Conservation (phyloP, 257 asterid genomes). For the Ilex aquifolium region DNA sequence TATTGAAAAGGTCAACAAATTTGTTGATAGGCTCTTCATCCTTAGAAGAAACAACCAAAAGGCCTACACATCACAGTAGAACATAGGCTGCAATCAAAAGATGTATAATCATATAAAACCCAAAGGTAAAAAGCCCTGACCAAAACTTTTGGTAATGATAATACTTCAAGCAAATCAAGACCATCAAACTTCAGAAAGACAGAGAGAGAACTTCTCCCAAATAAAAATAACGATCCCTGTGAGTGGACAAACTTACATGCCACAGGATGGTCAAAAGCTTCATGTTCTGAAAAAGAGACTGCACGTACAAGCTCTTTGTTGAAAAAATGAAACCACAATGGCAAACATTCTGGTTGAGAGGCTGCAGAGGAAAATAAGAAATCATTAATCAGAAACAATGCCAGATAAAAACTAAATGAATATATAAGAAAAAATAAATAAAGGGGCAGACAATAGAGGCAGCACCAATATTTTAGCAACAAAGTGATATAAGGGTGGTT, state of each 20-base stretch:
- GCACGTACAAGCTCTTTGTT: slow-evolving; percentile 75
- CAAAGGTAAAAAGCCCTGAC: too few relatives aligned
- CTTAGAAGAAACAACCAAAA: slow-evolving; percentile 84
- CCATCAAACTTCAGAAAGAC: slow-evolving; percentile 9
- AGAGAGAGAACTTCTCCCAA: background rate
- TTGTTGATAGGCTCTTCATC: slow-evolving; percentile 77
- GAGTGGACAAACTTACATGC: slow-evolving; percentile 56
- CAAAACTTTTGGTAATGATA: too few relatives aligned
- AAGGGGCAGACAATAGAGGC: too few relatives aligned
- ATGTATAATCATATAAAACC: too few relatives aligned
- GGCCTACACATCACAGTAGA: slow-evolving; percentile 35
- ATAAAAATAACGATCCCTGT: background rate
- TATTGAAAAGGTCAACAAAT: slow-evolving; percentile 78
- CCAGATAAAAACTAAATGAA: background rate
- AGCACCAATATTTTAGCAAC: too few relatives aligned
- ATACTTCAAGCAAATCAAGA: slow-evolving; percentile 2
- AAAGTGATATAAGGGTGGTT: too few relatives aligned
- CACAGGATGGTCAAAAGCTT: slow-evolving; percentile 98
- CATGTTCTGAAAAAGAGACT: slow-evolving; percentile 91
- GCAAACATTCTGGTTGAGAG: slow-evolving; percentile 58
- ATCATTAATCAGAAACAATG: slow-evolving; percentile 18
- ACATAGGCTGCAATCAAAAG: background rate
- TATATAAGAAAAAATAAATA: too few relatives aligned
- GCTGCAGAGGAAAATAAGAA: slow-evolving; percentile 43
- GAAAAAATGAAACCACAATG: slow-evolving; percentile 85